A percentile compares a stretch with the other conserved stretches of the same genome.
Conservation (phyloP, 2,329 filamentous ascomycete species). For the Fusarium zealandicum region DNA sequence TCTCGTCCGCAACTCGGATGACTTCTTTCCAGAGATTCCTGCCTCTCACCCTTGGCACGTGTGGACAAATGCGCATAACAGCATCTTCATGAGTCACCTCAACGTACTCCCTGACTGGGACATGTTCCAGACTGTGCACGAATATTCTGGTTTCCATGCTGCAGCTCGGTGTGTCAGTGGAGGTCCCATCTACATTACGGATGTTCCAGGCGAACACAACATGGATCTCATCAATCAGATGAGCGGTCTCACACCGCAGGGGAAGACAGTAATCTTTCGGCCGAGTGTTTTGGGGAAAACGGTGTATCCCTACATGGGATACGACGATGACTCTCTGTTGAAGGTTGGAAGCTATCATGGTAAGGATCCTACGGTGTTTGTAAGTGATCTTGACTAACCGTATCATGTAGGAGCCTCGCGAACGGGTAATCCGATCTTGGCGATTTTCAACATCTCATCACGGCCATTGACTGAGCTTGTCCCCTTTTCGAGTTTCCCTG, state of each 20-base stretch:
- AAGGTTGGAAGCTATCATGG: constrained; percentile 84
- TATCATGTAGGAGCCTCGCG: constrained; percentile 53
- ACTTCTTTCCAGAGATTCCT: constrained; percentile 87
- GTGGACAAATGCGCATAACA: constrained; percentile 92
- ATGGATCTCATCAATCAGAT: constrained; percentile 79
- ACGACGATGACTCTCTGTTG: constrained; percentile 75
- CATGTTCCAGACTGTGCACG: constrained; percentile 71
- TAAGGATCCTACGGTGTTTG: constrained; percentile 33
- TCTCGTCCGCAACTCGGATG: constrained; percentile 83
- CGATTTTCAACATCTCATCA: constrained; percentile 81
- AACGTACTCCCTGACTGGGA: constrained; percentile 87
- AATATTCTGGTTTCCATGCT: constrained; percentile 84
- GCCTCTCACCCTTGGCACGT: constrained; percentile 92
- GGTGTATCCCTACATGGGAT: constrained; percentile 76
- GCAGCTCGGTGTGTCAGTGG: constrained; percentile 89
- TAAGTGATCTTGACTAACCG: constrained; percentile 5
- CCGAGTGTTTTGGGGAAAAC: constrained; percentile 78
- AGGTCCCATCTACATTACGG: constrained; percentile 93
- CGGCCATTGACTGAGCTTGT: constrained; percentile 72
- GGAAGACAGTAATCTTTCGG: constrained; percentile 80
- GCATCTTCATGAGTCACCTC: constrained; percentile 80
- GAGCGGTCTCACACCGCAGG: constrained; percentile 74
- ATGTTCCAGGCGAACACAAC: constrained; percentile 84
- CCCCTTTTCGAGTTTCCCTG: constrained; percentile 75
- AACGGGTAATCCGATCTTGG: constrained; percentile 79